These are phyloP conservation scores for Diutina siamensis DNA, from an alignment of 1,139 yeast species.

Conservation along the genomic window DNA sequence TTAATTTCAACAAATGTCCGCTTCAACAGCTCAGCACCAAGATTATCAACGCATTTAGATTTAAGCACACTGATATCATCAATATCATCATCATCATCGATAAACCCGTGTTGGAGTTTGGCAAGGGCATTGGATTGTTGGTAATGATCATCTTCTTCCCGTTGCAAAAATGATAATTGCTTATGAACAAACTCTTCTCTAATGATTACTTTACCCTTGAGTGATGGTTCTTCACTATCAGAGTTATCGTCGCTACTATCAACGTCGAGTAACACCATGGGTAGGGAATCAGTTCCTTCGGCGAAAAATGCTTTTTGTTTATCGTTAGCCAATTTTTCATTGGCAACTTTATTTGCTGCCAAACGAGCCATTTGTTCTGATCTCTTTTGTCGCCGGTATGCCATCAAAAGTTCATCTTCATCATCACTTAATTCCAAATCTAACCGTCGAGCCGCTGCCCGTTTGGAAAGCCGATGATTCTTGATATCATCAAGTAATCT, in stretches of 20 bases:
- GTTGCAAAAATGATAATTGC: constrained; percentile 46
- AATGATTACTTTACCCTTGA: constrained; percentile 13
- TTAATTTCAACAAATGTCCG: constrained; percentile 6
- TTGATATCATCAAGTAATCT: constrained; percentile 72
- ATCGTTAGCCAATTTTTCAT: constrained; percentile 35
- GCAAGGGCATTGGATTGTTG: constrained; percentile 23
- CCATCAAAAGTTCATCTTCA: constrained; percentile 48
- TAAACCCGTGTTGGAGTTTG: constrained; percentile 24
- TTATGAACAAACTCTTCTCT: constrained; percentile 52
- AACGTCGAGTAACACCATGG: constrained; percentile 7
- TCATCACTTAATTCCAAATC: constrained; percentile 61
- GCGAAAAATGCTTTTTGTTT: constrained; percentile 67
- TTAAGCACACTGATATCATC: constrained; percentile 40
- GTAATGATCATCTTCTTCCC: constrained; percentile 17
- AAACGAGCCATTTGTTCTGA: constrained; percentile 45
- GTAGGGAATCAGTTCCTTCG: constrained; percentile 44
- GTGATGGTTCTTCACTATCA: constrained; percentile 12
- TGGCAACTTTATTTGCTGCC: constrained; percentile 40
- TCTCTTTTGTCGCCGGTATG: constrained; percentile 39
- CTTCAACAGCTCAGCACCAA: constrained; percentile 15
- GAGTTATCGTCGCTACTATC: constrained; percentile 16
- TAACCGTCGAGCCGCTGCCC: constrained; percentile 36
- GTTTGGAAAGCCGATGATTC: constrained; percentile 67
- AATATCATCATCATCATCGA: constrained; percentile 21
- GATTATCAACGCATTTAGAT: constrained; percentile 30